Conservation (phyloP, 768 basidiomycete species). For the Gyrodon lividus region DNA sequence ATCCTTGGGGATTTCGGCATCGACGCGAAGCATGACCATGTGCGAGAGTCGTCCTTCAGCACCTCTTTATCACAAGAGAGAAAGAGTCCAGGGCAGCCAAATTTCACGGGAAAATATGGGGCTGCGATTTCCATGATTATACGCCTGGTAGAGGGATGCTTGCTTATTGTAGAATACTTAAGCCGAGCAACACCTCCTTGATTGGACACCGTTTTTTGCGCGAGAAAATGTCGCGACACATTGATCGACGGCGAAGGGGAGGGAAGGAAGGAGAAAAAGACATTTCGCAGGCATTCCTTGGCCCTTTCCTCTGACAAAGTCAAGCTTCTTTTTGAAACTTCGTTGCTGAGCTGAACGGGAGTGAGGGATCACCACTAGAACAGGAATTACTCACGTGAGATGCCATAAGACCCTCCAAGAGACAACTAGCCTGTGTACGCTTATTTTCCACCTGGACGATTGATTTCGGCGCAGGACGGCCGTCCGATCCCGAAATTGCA, state of each 20-base stretch:
- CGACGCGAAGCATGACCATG: background rate
- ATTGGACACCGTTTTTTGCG: background rate
- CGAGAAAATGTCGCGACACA: background rate
- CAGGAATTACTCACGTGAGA: background rate
- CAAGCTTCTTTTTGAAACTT: background rate
- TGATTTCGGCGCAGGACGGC: too few relatives aligned
- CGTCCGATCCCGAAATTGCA: too few relatives aligned
- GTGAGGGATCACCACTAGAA: background rate
- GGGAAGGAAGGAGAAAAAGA: background rate
- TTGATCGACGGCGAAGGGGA: background rate
- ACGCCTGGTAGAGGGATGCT: background rate
- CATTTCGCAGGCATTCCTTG: background rate
- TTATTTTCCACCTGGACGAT: background rate
- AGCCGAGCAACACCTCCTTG: background rate
- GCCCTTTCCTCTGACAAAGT: background rate
- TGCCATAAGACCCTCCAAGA: background rate
- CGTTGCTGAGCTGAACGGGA: background rate
- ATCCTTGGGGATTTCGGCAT: background rate
- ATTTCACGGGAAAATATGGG: background rate
- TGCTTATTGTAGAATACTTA: background rate
- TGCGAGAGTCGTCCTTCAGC: background rate
- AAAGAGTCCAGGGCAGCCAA: background rate
- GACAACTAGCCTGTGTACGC: background rate
- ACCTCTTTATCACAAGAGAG: background rate
- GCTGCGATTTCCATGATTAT: background rate